Base-by-base conservation (phyloP, 2,329 filamentous ascomycete genomes). In the Trichoderma citrinoviride region DNA sequence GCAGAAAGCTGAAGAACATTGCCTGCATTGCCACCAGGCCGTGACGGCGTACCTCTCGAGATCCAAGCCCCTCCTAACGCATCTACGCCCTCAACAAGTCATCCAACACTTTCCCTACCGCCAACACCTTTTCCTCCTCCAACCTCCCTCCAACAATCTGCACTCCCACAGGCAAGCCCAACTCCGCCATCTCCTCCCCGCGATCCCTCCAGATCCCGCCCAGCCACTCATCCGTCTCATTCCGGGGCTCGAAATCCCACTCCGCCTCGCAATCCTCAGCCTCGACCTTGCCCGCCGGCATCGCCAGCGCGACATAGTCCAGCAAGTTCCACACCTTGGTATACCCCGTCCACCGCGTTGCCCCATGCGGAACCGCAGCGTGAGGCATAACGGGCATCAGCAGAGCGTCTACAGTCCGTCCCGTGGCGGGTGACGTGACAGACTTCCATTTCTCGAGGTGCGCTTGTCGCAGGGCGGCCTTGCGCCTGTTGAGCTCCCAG, bases 81-180 rank as follows among this genome's bases (percentile, higher is more conserved):
- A 29, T 29, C 15, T 58, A 49, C 12, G 27, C 43, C 14, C 19
- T 58, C 56, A 58, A n/a, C 47, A 61, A 53, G 17, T 41, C 46
- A 4, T 63, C 52, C 27, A 46, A 44, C 7, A 54, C 37, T 23
- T 41, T 62, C 5, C 43, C 50, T 21, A 63, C 29, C 8, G 49
- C 49, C 27, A 86, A 70, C 0, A 85, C 76, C 70, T 80, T 85
- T 70, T 87, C 85, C 65, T 87, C 84, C 52, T 87, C 80, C 17
- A 85, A 74, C 61, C 79, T 81, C 25, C 77, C 76, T 7, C 81
- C 82, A 10, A 85, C 76, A 27, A 87, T 76, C 72, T 87, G 85
- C 27, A 87, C 67, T 2, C 81, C 80, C 7, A 87, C 77, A 0
- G 84, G 83, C 57, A 71, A 43, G 12, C 50, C 17, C 33, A 25